Evolutionary conservation across 306 rosid species (phyloP), one percentile per base, ranked within the genome.

Genomic region (Potentilla sterilis): DNA sequence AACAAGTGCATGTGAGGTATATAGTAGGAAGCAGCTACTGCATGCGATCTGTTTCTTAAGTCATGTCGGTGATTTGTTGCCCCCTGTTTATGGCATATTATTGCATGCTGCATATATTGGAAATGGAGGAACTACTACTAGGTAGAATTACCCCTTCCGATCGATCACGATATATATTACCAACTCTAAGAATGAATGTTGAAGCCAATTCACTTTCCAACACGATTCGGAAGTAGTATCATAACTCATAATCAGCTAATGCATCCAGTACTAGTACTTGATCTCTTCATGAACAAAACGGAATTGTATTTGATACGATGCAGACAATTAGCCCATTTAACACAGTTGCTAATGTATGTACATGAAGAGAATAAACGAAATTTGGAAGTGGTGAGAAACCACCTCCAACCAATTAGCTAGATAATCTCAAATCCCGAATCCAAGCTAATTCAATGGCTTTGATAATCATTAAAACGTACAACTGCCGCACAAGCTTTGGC

Each of bases 1-100:
- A 64, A 73, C 80, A 71, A 55, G 64, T 55, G 55, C 80, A 81
- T 81, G 84, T 81, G 81, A 72, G n/a, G 69, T 37, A 35, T 18
- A 15, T 35, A 7, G 7, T 37, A 16, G 22, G 69, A 64, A 64
- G 38, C n/a, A 43, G 54, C 72, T 64, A 13, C 64, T 52, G 52
- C 7, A 18, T 70, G 77, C 67, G 48, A 78, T 54, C 42, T 76
- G 55, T 37, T 64, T 3, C 28, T 49, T 14, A 32, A 48, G 75
- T 70, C 61, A 18, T 54, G 80, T 81, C 84, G 81, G 84, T 76
- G 84, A 76, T 70, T 52, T 37, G 42, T 9, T 28, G 48, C 28
- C 47, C 38, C 19, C 37, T 24, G 18, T 59, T 32, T 40, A 46
- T 72, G 43, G 12, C 28, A 67, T 40, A 59, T 59, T 59, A 59